phyloP scores from a whole-genome alignment of 495 filamentous ascomycete species.

The Aspergillus saccharolyticus region DNA sequence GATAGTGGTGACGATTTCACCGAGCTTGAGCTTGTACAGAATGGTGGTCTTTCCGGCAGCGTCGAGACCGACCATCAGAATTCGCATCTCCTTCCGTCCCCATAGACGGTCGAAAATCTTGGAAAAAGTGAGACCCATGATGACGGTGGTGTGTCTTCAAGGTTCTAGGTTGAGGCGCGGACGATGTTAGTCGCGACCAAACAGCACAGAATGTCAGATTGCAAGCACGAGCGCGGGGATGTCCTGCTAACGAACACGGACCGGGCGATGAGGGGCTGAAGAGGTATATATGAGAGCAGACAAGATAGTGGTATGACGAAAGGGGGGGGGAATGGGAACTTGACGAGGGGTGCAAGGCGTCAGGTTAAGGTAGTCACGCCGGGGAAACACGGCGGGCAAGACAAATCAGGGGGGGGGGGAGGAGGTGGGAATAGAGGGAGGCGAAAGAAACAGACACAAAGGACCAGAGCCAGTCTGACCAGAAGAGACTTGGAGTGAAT shows the following conservation, averaged over 20 bases:
- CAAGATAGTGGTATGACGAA: conserved; percentile 10
- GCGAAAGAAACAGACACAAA: conserved; percentile 12
- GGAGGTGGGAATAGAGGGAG: conserved; percentile 10
- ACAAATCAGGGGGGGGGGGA: conserved; percentile 20
- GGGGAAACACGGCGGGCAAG: conserved; percentile 18
- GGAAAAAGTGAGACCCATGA: conserved; percentile 92
- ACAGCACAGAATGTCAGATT: conserved; percentile 7
- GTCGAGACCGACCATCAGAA: conserved; percentile 99
- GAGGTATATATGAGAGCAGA: conserved; percentile 4
- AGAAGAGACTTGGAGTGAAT: conserved; percentile 8
- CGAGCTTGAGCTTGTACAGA: conserved; percentile 99
- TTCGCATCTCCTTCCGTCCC: conserved; percentile 99
- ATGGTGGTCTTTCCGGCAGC: conserved; percentile 99
- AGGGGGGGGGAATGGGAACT: conserved; percentile 11
- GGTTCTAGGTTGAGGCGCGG: conserved; percentile 18
- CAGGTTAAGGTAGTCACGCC: conserved; percentile 22
- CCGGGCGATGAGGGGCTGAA: not conserved
- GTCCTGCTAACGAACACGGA: not conserved
- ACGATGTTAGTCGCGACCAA: conserved; percentile 23
- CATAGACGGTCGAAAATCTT: conserved; percentile 91
- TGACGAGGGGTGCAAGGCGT: conserved; percentile 15
- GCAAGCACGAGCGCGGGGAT: not conserved
- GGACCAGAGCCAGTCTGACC: not conserved
- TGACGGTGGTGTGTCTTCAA: conserved; percentile 47
- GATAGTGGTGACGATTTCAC: conserved; percentile 99